A percentile compares a stretch with the other conserved stretches of the same genome.
phyloP scores from a whole-genome alignment of 2,329 filamentous ascomycete species.

The Diatrype stigma region DNA sequence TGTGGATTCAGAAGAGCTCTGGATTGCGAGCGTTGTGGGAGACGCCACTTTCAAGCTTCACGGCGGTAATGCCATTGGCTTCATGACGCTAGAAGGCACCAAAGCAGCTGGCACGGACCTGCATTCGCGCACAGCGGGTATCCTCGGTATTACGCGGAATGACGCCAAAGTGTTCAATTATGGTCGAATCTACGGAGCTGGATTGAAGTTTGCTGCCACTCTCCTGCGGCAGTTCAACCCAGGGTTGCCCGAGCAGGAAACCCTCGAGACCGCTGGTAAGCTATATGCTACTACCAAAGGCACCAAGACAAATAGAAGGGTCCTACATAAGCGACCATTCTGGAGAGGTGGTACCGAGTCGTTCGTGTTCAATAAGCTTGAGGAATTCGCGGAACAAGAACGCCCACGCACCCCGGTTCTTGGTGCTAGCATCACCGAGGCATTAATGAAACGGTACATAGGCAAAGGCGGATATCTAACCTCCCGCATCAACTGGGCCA shows the following conservation, averaged over 20 bases:
- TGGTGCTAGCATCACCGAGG: conserved; percentile 93
- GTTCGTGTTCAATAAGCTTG: conserved; percentile 96
- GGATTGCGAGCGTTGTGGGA: conserved; percentile 94
- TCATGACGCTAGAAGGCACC: conserved; percentile 97
- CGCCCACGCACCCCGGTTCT: conserved; percentile 85
- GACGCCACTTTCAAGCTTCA: conserved; percentile 94
- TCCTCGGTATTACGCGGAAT: conserved; percentile 89
- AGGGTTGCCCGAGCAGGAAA: conserved; percentile 72
- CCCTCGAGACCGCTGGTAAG: conserved; percentile 68
- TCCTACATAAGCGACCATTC: conserved; percentile 70
- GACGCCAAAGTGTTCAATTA: conserved; percentile 99
- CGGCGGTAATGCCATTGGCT: conserved; percentile 93
- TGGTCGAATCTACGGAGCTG: conserved; percentile 96
- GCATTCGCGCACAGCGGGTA: conserved; percentile 87
- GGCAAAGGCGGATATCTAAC: conserved; percentile 91
- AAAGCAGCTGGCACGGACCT: conserved; percentile 92
- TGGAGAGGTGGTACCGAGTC: conserved; percentile 97
- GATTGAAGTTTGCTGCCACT: conserved; percentile 86
- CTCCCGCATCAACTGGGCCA: conserved; percentile 97
- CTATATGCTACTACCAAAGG: conserved; percentile 91
- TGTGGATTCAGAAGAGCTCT: conserved; percentile 94
- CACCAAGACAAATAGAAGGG: conserved; percentile 71
- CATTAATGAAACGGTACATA: conserved; percentile 82
- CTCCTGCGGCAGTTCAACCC: conserved; percentile 93
- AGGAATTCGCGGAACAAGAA: conserved; percentile 96